Conservation (phyloP, 768 basidiomycete species). For the Auricularia sp. region DNA sequence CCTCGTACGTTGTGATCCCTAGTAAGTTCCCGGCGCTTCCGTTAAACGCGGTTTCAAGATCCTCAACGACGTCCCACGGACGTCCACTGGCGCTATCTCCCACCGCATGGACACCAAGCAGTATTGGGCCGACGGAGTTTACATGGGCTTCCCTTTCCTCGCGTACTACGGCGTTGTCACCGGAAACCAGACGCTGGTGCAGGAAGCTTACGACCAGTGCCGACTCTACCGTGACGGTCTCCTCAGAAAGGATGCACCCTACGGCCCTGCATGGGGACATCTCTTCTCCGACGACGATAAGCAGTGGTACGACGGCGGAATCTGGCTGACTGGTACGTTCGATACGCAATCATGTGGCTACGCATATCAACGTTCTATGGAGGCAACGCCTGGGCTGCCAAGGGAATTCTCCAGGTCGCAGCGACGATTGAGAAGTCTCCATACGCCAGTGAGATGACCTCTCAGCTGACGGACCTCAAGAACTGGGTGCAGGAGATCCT, state of each 20-base stretch:
- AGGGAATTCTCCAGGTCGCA: constrained; percentile 30
- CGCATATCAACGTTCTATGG: neutral
- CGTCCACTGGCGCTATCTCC: constrained; percentile 30
- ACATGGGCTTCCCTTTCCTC: constrained; percentile 36
- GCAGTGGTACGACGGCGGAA: constrained; percentile 15
- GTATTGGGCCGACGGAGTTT: constrained; percentile 30
- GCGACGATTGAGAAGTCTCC: constrained; percentile 27
- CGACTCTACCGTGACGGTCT: constrained; percentile 30
- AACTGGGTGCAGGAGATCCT: constrained; percentile 28
- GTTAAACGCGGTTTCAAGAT: constrained; percentile 8
- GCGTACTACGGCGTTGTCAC: constrained; percentile 30
- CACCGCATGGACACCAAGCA: constrained; percentile 26
- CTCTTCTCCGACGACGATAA: constrained; percentile 19
- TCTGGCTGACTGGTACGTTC: constrained; percentile 27
- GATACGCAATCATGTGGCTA: neutral
- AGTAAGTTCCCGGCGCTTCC: too few relatives aligned
- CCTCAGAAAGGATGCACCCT: constrained; percentile 15
- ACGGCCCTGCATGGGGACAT: constrained; percentile 28
- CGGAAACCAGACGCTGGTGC: constrained; percentile 27
- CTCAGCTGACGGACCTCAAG: constrained; percentile 21
- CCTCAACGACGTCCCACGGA: constrained; percentile 19
- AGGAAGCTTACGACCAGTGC: constrained; percentile 31
- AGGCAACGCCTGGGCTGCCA: constrained; percentile 32
- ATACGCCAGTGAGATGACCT: constrained; percentile 18
- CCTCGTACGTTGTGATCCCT: constrained; percentile 8